Conservation (phyloP, 768 basidiomycete genomes). For the Suillus occidentalis region DNA sequence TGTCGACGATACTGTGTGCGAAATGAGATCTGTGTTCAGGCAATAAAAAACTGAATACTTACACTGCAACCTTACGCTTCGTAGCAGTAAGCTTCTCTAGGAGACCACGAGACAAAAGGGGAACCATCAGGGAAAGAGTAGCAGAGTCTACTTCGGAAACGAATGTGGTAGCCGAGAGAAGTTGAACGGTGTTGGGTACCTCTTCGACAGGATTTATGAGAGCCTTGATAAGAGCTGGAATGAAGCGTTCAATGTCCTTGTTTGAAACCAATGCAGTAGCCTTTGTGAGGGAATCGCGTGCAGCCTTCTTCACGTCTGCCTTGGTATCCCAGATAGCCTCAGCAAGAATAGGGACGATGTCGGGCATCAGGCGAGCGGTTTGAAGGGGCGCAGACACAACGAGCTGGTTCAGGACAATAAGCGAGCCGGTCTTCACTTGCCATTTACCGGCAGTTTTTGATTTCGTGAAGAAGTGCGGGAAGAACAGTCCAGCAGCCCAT, state of each 20-base stretch:
- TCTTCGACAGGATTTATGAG: constrained; percentile 99
- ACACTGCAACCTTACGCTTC: constrained; percentile 98
- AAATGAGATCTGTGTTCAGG: constrained; percentile 17
- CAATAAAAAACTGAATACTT: constrained; percentile 34
- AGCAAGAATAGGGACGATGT: constrained; percentile 90
- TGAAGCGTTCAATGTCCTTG: constrained; percentile 97
- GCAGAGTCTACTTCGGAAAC: constrained; percentile 99
- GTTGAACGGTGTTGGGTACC: constrained; percentile 90
- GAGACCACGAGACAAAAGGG: constrained; percentile 91
- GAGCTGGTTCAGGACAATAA: constrained; percentile 83
- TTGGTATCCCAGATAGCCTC: constrained; percentile 99
- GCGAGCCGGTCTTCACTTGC: constrained; percentile 92
- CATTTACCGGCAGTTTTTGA: constrained; percentile 97
- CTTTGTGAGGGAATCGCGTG: constrained; percentile 92
- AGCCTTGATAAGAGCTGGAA: constrained; percentile 96
- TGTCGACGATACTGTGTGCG: constrained; percentile 80
- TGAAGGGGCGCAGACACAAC: constrained; percentile 80
- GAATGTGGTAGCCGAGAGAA: constrained; percentile 98
- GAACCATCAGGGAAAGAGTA: constrained; percentile 97
- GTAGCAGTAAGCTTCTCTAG: constrained; percentile 92
- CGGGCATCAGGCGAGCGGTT: constrained; percentile 87
- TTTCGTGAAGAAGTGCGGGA: constrained; percentile 85
- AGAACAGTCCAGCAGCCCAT: constrained; percentile 82
- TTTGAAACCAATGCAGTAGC: constrained; percentile 93
- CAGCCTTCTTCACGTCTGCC: constrained; percentile 98